A percentile compares a stretch with the other conserved stretches of the same genome.
These are phyloP conservation scores for Penstemon eatonii DNA, from an alignment of 257 asterid species.

Conservation along the genomic window DNA sequence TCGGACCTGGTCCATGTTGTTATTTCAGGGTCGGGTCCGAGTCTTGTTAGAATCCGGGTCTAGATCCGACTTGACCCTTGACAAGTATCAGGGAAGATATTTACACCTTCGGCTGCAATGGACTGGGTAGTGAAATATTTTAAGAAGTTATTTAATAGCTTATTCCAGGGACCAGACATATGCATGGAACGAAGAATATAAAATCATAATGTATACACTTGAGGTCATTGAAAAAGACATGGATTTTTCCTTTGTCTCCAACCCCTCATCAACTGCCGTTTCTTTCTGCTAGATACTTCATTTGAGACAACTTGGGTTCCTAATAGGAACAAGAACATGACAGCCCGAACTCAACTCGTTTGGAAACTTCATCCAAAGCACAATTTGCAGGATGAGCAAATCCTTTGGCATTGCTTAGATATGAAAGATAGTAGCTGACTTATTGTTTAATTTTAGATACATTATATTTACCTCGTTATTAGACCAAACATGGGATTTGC, in stretches of 20 bases:
- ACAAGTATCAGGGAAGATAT: conserved; percentile 34
- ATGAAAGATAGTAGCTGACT: conserved; percentile 36
- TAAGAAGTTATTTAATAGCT: conserved; percentile 61
- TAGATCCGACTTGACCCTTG: too few species aligned
- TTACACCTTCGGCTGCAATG: conserved; percentile 65
- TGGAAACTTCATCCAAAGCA: too few species aligned
- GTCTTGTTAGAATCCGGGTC: too few species aligned
- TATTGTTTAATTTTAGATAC: conserved; percentile 31
- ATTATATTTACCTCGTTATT: conserved; percentile 1
- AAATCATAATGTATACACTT: conserved; percentile 31
- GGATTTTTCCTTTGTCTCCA: too few species aligned
- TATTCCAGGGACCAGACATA: conserved; percentile 80
- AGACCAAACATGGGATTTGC: conserved; percentile 20
- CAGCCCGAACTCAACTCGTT: conserved; percentile 17
- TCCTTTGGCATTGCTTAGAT: conserved; percentile 27
- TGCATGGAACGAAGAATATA: conserved; percentile 76
- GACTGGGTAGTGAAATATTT: conserved; percentile 45
- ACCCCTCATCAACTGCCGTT: too few species aligned
- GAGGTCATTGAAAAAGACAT: too few species aligned
- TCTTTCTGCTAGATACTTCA: too few species aligned
- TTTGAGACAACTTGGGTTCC: too few species aligned
- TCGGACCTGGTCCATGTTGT: too few species aligned
- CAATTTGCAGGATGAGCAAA: too few species aligned
- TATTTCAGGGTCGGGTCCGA: too few species aligned
- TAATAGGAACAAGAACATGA: conserved; percentile 30